Conservation (phyloP, 257 asterid species). For the Solanum chiquidenum region DNA sequence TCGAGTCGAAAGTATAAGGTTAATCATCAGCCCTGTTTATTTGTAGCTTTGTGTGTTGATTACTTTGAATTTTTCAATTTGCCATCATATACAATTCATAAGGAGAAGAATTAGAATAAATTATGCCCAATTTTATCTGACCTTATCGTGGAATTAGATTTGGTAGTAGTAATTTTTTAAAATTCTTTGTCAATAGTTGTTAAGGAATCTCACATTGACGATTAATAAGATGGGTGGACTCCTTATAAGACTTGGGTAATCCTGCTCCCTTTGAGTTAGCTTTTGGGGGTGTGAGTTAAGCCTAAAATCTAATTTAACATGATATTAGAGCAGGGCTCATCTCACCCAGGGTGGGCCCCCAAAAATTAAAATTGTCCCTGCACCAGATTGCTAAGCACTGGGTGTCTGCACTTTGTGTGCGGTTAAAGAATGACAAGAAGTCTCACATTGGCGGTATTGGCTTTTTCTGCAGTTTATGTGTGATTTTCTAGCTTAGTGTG, state of each 20-base stretch:
- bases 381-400: neutral
- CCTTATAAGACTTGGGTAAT: too few relatives aligned
- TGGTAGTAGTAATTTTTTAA: neutral
- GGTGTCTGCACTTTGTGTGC: neutral
- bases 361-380: neutral
- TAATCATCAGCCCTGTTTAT: neutral
- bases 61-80: neutral
- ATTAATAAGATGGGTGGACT: too few relatives aligned
- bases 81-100: neutral
- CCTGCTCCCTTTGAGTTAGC: too few relatives aligned
- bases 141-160: neutral
- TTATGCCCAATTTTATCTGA: neutral
- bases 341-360: accelerated
- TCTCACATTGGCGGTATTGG: neutral
- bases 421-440: too few relatives aligned
- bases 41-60: neutral
- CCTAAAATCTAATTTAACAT: too few relatives aligned
- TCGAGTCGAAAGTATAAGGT: neutral
- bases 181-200: neutral
- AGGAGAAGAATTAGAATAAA: neutral
- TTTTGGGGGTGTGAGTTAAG: too few relatives aligned
- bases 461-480: neutral
- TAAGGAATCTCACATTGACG: too few relatives aligned
- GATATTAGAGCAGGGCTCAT: accelerated
- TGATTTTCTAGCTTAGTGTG: neutral